A percentile compares a stretch with the other conserved stretches of the same genome.
phyloP scores from a whole-genome alignment of 371 early-diverging fungal genomes.

The Apophysomyces sp. region DNA sequence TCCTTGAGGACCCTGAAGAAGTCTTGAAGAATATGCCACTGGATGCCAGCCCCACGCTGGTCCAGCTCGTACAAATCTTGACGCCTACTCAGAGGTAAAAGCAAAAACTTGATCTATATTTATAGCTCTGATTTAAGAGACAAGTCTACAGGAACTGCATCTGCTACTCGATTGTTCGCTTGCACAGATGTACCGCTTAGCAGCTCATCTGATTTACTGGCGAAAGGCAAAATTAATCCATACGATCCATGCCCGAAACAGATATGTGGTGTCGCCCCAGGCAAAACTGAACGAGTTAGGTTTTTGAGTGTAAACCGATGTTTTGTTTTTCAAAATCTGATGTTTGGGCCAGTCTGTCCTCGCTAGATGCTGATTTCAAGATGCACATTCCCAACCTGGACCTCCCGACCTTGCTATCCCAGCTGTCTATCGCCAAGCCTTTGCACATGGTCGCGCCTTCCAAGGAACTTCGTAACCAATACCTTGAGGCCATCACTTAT shows the following conservation, averaged over 20 bases:
- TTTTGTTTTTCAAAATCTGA: no score
- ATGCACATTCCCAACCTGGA: constrained; percentile 68
- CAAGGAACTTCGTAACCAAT: constrained; percentile 67
- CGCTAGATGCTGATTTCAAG: constrained; percentile 61
- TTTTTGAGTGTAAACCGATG: neutral
- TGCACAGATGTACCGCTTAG: constrained; percentile 85
- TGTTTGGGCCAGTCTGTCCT: constrained; percentile 32
- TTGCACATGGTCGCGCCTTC: constrained; percentile 61
- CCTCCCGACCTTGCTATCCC: constrained; percentile 68
- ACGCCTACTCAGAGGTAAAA: constrained; percentile 80
- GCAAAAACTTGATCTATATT: no score
- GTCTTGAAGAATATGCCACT: constrained; percentile 75
- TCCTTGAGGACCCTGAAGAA: constrained; percentile 83
- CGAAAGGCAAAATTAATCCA: constrained; percentile 85
- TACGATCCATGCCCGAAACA: constrained; percentile 73
- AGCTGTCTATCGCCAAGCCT: constrained; percentile 73
- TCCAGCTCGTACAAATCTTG: constrained; percentile 82
- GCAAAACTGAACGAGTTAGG: constrained; percentile 58
- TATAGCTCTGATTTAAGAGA: neutral
- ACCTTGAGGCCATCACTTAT: constrained; percentile 80
- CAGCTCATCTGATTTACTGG: constrained; percentile 93
- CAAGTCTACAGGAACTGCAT: constrained; percentile 81
- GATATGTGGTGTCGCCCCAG: constrained; percentile 77
- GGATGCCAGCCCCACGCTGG: constrained; percentile 84
- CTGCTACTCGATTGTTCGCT: constrained; percentile 83